Conservation (phyloP, 179 eudicot species). For the Beta corolliflora region DNA sequence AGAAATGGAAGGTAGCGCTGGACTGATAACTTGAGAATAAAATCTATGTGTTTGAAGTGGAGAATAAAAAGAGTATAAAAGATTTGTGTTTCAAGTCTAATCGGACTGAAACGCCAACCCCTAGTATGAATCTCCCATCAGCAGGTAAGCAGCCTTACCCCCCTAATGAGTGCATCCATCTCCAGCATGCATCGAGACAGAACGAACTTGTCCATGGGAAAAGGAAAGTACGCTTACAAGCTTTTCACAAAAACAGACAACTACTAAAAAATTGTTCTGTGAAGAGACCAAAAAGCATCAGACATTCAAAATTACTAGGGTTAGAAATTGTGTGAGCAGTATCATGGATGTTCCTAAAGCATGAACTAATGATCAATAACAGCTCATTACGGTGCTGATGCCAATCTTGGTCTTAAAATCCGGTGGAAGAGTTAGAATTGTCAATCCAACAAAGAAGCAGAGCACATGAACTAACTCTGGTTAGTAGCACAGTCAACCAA, state of each 20-base stretch:
- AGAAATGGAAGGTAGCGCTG: background rate
- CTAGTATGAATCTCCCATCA: background rate
- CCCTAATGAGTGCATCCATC: background rate
- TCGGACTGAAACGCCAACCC: too few species aligned
- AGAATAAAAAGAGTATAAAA: background rate
- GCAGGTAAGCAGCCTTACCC: background rate
- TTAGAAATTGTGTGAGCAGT: background rate
- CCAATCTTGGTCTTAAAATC: background rate
- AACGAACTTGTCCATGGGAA: background rate
- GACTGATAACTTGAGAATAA: background rate
- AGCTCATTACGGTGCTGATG: background rate
- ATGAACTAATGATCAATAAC: background rate
- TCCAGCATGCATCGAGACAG: background rate
- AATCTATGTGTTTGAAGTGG: background rate
- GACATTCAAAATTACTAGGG: background rate
- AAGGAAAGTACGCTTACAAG: background rate
- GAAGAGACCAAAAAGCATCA: background rate
- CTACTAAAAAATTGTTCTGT: background rate
- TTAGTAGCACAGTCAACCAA: background rate
- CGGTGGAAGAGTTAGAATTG: background rate
- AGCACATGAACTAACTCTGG: background rate
- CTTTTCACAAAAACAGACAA: background rate
- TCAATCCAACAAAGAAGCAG: background rate
- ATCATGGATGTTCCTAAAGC: background rate
- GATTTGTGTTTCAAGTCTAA: background rate